Evolutionary conservation across 2,329 filamentous ascomycete species (phyloP), one percentile per base, ranked within the genome.

Genomic region (Phaeosphaeriaceae sp.): DNA sequence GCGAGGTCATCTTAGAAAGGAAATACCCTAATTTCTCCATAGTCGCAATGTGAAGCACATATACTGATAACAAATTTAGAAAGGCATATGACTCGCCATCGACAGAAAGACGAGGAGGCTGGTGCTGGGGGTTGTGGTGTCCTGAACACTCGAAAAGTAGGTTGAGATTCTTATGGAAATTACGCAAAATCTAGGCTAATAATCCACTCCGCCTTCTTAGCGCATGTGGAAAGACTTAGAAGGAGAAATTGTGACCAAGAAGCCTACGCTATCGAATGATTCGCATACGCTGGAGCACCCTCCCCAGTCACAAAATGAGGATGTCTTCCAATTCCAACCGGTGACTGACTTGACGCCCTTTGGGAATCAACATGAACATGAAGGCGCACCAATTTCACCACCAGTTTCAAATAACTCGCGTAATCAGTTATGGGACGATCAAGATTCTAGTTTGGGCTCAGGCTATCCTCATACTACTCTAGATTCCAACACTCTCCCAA

Each of bases 71-170:
- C 11, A 51, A 54, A 47, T 35, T 21, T 48, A 85, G 83, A 81
- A 33, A 76, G 84, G 56, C 84, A 87, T 65, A 80, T 86, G 74
- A 64, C 68, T 41, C 76, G 79, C 6, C 79, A 81, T 61, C 75
- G 74, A 8, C 79, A 83, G 49, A 83, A 80, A 52, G 82, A 84
- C 61, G 73, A 78, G 28, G 81, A 83, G 72, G 81, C 81, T 53
- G 80, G 81, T 33, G 80, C 79, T 13, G 75, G 78, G 55, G 80
- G 81, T 12, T 72, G 68, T 35, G 80, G 80, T 23, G 66, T 77
- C 23, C 65, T 84, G 12, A 80, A 83, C 50, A 84, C 82, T 5
- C 73, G 82, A 9, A 59, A 59, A 17, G 38, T 42, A 28, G 6
- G 38, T 37, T 6, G 33, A 8, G 9, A n/a, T 17, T 32, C 7